Conservation (phyloP, 176 grass and related monocot genomes). For the Bothriochloa decipiens region DNA sequence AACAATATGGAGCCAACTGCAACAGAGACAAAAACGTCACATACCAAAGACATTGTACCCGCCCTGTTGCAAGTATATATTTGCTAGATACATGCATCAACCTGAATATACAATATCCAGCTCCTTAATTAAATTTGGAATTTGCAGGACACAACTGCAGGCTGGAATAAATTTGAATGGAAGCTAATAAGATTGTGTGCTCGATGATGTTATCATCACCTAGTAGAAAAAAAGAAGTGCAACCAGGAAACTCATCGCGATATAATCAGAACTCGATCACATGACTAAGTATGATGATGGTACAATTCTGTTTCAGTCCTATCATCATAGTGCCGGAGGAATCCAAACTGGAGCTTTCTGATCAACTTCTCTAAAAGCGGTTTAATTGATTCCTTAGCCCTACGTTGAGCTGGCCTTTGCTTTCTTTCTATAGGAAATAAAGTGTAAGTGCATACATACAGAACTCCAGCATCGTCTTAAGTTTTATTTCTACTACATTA, state of each 20-base stretch:
- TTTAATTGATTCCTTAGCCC: conserved; percentile 40
- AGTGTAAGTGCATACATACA: neutral
- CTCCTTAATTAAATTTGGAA: no score
- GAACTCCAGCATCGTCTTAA: neutral
- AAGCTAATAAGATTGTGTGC: neutral
- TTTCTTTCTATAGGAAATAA: neutral
- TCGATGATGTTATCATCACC: neutral
- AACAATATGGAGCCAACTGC: conserved; percentile 23
- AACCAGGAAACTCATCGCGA: neutral
- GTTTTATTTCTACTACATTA: neutral
- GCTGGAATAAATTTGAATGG: neutral
- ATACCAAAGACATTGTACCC: neutral
- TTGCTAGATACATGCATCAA: neutral
- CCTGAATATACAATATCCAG: neutral
- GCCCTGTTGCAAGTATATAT: conserved; percentile 16
- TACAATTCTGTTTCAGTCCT: neutral
- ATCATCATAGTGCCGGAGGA: conserved; percentile 28
- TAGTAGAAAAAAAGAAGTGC: neutral
- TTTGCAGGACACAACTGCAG: neutral
- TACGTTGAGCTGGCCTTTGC: neutral
- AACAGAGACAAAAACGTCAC: conserved; percentile 29
- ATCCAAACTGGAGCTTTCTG: conserved; percentile 42
- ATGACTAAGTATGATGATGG: neutral
- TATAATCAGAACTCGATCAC: conserved; percentile 7
- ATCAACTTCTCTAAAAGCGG: neutral